phyloP scores from a whole-genome alignment of 1,284 basidiomycete genomes.

The Marasmius sp. region DNA sequence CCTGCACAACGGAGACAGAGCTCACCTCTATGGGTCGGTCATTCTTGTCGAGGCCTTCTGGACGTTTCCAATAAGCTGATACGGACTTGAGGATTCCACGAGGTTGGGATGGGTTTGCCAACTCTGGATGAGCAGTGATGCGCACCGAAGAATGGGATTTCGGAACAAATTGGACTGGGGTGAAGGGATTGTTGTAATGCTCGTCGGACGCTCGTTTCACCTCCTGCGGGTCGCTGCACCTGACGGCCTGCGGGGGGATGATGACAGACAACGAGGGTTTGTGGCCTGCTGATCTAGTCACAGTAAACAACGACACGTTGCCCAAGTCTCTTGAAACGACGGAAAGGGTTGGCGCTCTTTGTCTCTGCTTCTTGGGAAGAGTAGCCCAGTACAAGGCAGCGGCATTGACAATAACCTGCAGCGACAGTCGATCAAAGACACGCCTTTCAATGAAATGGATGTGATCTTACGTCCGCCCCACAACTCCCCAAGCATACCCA shows the following conservation, averaged over 20 bases:
- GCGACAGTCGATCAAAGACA: not conserved
- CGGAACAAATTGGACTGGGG: not conserved
- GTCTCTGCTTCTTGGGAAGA: not conserved
- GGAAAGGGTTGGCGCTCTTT: constrained; percentile 1
- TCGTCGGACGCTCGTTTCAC: not conserved
- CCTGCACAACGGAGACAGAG: not conserved
- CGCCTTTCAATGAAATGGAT: not conserved
- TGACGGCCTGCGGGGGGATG: not conserved
- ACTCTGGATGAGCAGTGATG: no score
- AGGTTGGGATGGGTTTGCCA: no score
- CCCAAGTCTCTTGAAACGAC: constrained; percentile 7
- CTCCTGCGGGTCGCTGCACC: not conserved
- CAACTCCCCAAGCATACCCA: constrained; percentile 51
- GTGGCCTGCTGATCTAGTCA: not conserved
- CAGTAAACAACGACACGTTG: not conserved
- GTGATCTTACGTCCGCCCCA: constrained; percentile 36
- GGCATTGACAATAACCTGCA: constrained; percentile 29
- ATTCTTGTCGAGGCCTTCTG: not conserved
- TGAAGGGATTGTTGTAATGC: not conserved
- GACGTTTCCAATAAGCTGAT: not conserved
- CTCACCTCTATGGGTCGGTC: not conserved
- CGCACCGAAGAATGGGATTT: no score
- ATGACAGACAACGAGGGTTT: not conserved
- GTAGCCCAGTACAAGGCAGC: constrained; percentile 30
- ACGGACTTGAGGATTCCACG: no score